These are phyloP conservation scores for Penicillium pulvis DNA, from an alignment of 495 filamentous ascomycete genomes.

Conservation along the genomic window DNA sequence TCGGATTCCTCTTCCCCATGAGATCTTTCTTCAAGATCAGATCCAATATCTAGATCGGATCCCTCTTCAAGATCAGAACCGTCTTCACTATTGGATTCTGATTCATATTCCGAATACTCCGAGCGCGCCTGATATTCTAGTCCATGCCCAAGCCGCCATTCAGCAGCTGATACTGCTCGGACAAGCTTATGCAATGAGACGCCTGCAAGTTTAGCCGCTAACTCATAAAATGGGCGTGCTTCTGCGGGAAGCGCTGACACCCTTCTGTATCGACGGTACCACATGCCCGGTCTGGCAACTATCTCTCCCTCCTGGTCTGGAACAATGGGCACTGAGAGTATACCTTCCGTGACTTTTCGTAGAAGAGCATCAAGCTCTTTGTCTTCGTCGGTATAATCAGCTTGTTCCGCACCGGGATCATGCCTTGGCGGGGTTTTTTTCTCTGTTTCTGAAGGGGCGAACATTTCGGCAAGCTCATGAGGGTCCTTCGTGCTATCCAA, in stretches of 20 bases:
- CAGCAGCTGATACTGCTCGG: conserved; percentile 48
- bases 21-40: no score
- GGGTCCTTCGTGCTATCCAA: conserved; percentile 40
- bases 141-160: conserved; percentile 46
- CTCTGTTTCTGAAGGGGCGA: conserved; percentile 42
- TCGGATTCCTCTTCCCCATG: no score
- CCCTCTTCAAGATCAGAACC: not conserved
- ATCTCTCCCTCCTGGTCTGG: conserved; percentile 32
- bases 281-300: conserved; percentile 47
- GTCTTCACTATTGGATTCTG: conserved; percentile 27
- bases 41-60: no score
- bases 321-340: conserved; percentile 35
- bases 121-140: conserved; percentile 38
- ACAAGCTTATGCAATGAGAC: conserved; percentile 51
- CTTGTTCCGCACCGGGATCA: not conserved
- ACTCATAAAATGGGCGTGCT: conserved; percentile 56
- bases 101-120: conserved; percentile 26
- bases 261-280: conserved; percentile 59
- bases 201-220: conserved; percentile 53
- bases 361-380: conserved; percentile 38
- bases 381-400: conserved; percentile 7
- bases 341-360: conserved; percentile 36
- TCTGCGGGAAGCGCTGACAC: conserved; percentile 57
- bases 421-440: conserved; percentile 12
- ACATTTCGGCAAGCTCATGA: conserved; percentile 52